Base-by-base conservation (phyloP, 2,329 filamentous ascomycete genomes). In the Aphanocladium album region DNA sequence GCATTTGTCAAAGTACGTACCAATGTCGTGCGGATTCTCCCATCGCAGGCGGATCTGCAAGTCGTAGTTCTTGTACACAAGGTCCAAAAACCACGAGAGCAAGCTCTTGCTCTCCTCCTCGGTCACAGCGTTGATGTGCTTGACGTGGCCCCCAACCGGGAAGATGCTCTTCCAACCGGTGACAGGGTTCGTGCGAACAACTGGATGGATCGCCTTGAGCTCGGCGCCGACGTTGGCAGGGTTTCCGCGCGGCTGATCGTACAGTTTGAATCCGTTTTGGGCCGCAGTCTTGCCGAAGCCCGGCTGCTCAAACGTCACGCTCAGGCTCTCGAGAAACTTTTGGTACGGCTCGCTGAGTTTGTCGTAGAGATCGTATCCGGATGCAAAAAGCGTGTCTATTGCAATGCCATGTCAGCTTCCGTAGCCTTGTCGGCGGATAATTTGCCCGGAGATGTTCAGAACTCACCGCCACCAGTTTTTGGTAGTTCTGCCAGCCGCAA, bases 341-440 rank as follows among this genome's bases (percentile, higher is more conserved):
- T 82, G 83, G 57, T 83, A 82, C 0, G 82, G 74, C 2, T 76
- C 73, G 4, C 82, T 85, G 61, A 89, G 76, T 30, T 84, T 80
- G 67, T 89, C 86, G 66, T 87, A 89, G 14, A 88, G 72, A 65
- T 89, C 85, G 67, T 88, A 88, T 0, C 84, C 85, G 0, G 83
- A 86, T 0, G 86, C 86, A 85, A 86, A 89, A 6, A 89, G 78
- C 0, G 87, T 88, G 69, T 83, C 79, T 79, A 35, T 12, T 11
- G 30, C 11, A 30, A 16, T 2, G 37, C 11, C 3, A 17, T n/a
- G 39, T 23, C 27, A 43, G 11, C 1, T 16, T 14, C 19, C 1
- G 0, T 30, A 9, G 30, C 30, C 9, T 9, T 30, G 3, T 30
- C 14, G n/a, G 5, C n/a, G n/a, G n/a, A n/a, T n/a, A n/a, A n/a